These are phyloP conservation scores for Rachicladosporium sp. DNA, from an alignment of 2,329 filamentous ascomycete species.

Conservation along the genomic window DNA sequence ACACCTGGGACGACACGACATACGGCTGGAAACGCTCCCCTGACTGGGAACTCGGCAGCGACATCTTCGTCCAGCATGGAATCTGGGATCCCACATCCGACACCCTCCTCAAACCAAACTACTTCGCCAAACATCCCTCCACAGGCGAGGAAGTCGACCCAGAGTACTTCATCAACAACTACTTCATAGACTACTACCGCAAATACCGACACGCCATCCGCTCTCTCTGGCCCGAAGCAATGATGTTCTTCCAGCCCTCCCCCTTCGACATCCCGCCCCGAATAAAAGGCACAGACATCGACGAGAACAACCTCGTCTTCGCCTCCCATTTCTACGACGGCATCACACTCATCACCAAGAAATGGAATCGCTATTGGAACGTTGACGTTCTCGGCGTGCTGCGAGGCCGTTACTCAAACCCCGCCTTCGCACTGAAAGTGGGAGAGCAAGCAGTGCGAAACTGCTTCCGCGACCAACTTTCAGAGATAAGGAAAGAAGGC, in stretches of 20 bases:
- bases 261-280: slow-evolving; percentile 82
- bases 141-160: slow-evolving; percentile 67
- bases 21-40: slow-evolving; percentile 87
- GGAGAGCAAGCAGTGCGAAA: slow-evolving; percentile 91
- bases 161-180: slow-evolving; percentile 76
- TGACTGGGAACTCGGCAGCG: slow-evolving; percentile 85
- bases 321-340: slow-evolving; percentile 95
- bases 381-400: slow-evolving; percentile 89
- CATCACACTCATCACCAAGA: slow-evolving; percentile 92
- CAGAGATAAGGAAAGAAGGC: slow-evolving; percentile 72
- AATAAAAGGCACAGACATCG: slow-evolving; percentile 77
- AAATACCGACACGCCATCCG: slow-evolving; percentile 65
- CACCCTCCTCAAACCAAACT: slow-evolving; percentile 67
- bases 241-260: slow-evolving; percentile 84
- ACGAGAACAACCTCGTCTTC: slow-evolving; percentile 83
- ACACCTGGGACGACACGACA: slow-evolving; percentile 69
- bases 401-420: slow-evolving; percentile 75
- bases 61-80: slow-evolving; percentile 92
- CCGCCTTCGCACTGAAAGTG: slow-evolving; percentile 82
- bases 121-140: slow-evolving; percentile 68
- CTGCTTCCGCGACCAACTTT: slow-evolving; percentile 78
- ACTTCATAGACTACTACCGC: slow-evolving; percentile 79
- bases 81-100: slow-evolving; percentile 81
- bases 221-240: slow-evolving; percentile 61
- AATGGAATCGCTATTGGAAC: slow-evolving; percentile 97